Base-by-base conservation (phyloP, 2,329 filamentous ascomycete species). In the Penicillium sp. region DNA sequence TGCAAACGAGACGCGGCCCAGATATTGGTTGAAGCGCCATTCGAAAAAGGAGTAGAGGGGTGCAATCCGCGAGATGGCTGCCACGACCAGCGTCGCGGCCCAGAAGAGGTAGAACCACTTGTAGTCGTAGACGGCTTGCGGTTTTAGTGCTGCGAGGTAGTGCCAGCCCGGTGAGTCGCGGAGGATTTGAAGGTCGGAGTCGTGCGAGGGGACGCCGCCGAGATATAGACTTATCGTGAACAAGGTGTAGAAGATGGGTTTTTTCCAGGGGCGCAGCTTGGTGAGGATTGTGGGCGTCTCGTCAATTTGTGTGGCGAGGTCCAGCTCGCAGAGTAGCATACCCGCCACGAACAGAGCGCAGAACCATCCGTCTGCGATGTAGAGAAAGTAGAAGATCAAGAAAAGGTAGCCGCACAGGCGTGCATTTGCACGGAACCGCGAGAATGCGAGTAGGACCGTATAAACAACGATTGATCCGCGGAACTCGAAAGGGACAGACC, bases 31-130 rank as follows among this genome's bases (percentile, higher is more conserved):
- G 62, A 85, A 80, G 19, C 74, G 73, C 0, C 74, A 75, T 67
- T 86, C 85, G 62, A 88, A 87, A 64, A 87, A 83, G 62, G n/a
- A 89, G 78, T n/a, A 81, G 82, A 6, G 83, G 81, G 2, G 84
- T 73, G 0, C 80, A 77, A n/a, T n/a, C n/a, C 1, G 81, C 74
- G 0, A 90, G 79, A 0, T 87, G 67, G 48, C 86, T 77, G 21
- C 77, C 74, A 1, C n/a, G n/a, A n/a, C n/a, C n/a, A n/a, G n/a
- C n/a, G n/a, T n/a, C n/a, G 86, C 79, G 28, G 28, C 28, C 28
- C 28, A 29, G 28, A 29, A 29, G 9, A 29, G 28, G 28, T 29
- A 29, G 71, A 88, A 88, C 85, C 85, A 88, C 69, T 88, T 88
- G 65, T 79, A 81, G 66, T 88, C 84, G 60, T 79, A 87, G 10